Conservation (phyloP, 768 basidiomycete genomes). For the Boletellus ananiceps region DNA sequence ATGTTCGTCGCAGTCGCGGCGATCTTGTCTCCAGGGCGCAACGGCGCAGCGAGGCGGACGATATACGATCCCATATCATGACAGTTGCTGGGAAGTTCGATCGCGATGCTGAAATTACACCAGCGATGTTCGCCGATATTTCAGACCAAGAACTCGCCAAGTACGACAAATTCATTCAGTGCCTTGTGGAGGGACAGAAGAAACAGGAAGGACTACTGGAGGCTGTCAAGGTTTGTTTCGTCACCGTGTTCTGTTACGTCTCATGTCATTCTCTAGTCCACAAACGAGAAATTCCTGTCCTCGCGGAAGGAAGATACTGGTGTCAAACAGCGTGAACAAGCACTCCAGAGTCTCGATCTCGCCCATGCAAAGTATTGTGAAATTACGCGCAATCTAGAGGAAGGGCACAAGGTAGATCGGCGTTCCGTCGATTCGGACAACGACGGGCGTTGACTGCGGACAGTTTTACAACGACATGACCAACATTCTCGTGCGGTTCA, state of each 20-base stretch:
- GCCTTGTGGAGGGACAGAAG: conserved; percentile 46
- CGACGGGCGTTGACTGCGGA: background rate
- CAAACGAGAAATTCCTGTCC: conserved; percentile 70
- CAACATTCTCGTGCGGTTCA: conserved; percentile 66
- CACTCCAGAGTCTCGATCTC: conserved; percentile 75
- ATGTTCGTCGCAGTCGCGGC: conserved; percentile 54
- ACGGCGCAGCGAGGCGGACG: conserved; percentile 59
- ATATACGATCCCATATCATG: conserved; percentile 66
- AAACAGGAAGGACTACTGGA: conserved; percentile 64
- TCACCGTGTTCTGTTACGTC: background rate
- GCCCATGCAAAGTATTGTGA: conserved; percentile 88
- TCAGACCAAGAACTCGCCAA: conserved; percentile 76
- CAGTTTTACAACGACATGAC: conserved; percentile 91
- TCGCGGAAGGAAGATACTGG: conserved; percentile 74
- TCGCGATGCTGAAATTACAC: conserved; percentile 62
- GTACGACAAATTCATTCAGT: conserved; percentile 71
- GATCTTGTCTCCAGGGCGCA: conserved; percentile 63
- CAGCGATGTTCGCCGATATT: conserved; percentile 85
- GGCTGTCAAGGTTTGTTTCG: conserved; percentile 58
- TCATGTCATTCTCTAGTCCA: conserved; percentile 36
- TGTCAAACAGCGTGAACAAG: conserved; percentile 76
- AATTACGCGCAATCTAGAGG: conserved; percentile 77
- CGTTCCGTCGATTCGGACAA: background rate
- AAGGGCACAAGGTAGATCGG: conserved; percentile 69
- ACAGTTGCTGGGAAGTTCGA: conserved; percentile 63